Conservation (phyloP, 2,329 filamentous ascomycete genomes). For the Raffaelea albimanens region DNA sequence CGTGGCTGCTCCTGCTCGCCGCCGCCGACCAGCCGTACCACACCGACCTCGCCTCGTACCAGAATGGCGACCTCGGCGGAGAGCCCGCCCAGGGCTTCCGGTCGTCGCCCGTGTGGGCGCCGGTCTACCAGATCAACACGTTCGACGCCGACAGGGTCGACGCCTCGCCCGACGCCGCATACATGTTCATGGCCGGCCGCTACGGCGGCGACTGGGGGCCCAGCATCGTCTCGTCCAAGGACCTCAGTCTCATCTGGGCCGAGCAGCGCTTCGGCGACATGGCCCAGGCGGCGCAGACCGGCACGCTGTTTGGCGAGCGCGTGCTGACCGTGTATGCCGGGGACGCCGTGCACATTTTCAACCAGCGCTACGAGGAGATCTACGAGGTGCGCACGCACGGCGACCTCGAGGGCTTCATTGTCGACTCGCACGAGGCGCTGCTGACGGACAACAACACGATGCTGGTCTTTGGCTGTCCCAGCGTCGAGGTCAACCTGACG, state of each 20-base stretch:
- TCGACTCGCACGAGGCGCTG: slow-evolving; percentile 1
- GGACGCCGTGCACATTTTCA: slow-evolving; percentile 2
- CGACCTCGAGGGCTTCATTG: neutral
- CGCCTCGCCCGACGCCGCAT: neutral
- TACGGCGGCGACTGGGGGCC: slow-evolving; percentile 1
- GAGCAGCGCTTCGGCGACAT: slow-evolving; percentile 1
- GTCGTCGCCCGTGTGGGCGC: slow-evolving; percentile 22
- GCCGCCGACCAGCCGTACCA: neutral
- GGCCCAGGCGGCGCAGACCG: slow-evolving; percentile 1
- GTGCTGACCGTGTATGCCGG: neutral
- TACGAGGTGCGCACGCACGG: neutral
- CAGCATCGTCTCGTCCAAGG: slow-evolving; percentile 4
- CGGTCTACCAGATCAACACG: slow-evolving; percentile 23
- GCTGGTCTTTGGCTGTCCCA: neutral
- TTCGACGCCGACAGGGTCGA: slow-evolving; percentile 12
- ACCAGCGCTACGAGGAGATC: slow-evolving; percentile 6
- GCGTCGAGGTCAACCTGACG: neutral
- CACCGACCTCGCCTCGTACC: slow-evolving; percentile 4
- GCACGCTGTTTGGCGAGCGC: neutral
- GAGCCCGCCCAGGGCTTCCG: slow-evolving; percentile 22
- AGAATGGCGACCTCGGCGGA: slow-evolving; percentile 1
- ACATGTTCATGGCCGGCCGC: slow-evolving; percentile 2
- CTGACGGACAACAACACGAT: slow-evolving; percentile 1
- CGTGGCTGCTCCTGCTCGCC: no score
- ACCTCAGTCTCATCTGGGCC: slow-evolving; percentile 22